These are phyloP conservation scores for Mycena olivaceomarginata DNA, from an alignment of 768 basidiomycete species.

Conservation along the genomic window DNA sequence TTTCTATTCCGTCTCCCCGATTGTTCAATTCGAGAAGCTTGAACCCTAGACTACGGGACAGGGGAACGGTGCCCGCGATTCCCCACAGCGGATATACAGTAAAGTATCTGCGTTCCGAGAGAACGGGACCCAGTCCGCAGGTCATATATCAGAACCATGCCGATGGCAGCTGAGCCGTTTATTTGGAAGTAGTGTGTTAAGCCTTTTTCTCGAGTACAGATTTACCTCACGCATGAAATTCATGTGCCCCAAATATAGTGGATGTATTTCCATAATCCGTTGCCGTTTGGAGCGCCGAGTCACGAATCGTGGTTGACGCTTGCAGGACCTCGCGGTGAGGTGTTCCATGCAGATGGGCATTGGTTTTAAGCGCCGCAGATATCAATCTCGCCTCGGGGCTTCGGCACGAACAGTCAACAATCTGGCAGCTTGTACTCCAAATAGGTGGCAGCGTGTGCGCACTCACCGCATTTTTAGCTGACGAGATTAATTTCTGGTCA, in stretches of 20 bases:
- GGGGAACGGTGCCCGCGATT: neutral
- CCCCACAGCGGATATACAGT: neutral
- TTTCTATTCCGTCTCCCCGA: neutral
- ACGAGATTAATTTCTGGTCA: too few species aligned
- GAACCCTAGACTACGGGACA: neutral
- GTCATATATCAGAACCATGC: neutral
- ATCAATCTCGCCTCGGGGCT: too few species aligned
- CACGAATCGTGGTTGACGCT: too few species aligned
- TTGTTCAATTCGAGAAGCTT: neutral
- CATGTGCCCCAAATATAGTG: neutral
- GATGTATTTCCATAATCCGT: too few species aligned
- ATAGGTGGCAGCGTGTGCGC: too few species aligned
- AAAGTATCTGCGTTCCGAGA: neutral
- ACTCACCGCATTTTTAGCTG: too few species aligned
- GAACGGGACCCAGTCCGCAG: neutral
- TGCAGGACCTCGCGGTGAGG: too few species aligned
- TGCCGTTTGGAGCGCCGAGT: too few species aligned
- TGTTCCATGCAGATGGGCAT: too few species aligned
- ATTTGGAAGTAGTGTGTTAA: neutral
- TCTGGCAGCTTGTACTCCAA: too few species aligned
- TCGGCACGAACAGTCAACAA: too few species aligned
- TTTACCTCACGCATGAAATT: neutral
- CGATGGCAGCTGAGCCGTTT: neutral
- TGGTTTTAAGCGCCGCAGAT: too few species aligned
- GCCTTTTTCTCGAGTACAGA: neutral